Evolutionary conservation across 1,139 yeast genomes (phyloP).

Genomic region (Scheffersomyces segobiensis): DNA sequence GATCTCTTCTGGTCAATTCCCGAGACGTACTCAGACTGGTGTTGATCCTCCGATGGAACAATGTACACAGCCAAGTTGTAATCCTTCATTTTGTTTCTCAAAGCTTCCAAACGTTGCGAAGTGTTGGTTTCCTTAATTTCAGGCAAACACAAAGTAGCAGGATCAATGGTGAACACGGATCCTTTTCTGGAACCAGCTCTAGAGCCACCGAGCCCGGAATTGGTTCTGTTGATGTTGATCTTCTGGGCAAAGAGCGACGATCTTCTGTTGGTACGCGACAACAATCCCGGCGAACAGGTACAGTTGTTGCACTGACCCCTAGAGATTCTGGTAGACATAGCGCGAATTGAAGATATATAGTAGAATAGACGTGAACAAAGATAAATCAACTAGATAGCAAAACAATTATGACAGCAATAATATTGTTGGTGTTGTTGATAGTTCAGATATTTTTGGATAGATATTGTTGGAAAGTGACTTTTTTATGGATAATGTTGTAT

Average conservation of each 20-base stretch:
- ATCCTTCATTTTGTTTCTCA: slow-evolving; percentile 67
- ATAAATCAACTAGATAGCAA: too few relatives aligned
- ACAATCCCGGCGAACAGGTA: slow-evolving; percentile 78
- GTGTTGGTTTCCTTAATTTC: slow-evolving; percentile 52
- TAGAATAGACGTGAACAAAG: not conserved
- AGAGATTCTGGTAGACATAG: slow-evolving; percentile 25
- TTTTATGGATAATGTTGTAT: not conserved
- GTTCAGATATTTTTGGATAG: not conserved
- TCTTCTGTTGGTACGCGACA: slow-evolving; percentile 63
- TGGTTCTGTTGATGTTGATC: slow-evolving; percentile 39
- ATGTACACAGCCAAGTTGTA: slow-evolving; percentile 74
- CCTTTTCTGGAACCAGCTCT: slow-evolving; percentile 39
- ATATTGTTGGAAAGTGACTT: too few relatives aligned
- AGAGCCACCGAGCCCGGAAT: slow-evolving; percentile 21
- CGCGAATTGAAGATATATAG: not conserved
- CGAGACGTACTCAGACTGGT: slow-evolving; percentile 88
- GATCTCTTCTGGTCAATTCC: slow-evolving; percentile 79
- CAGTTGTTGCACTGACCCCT: slow-evolving; percentile 67
- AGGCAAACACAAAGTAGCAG: slow-evolving; percentile 45
- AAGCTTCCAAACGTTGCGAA: slow-evolving; percentile 55
- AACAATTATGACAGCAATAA: not conserved
- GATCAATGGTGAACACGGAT: slow-evolving; percentile 52
- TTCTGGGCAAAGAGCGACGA: slow-evolving; percentile 52
- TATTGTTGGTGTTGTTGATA: not conserved
- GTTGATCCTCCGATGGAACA: slow-evolving; percentile 91